Conservation (phyloP, 306 rosid genomes). For the Glycyrrhiza uralensis region DNA sequence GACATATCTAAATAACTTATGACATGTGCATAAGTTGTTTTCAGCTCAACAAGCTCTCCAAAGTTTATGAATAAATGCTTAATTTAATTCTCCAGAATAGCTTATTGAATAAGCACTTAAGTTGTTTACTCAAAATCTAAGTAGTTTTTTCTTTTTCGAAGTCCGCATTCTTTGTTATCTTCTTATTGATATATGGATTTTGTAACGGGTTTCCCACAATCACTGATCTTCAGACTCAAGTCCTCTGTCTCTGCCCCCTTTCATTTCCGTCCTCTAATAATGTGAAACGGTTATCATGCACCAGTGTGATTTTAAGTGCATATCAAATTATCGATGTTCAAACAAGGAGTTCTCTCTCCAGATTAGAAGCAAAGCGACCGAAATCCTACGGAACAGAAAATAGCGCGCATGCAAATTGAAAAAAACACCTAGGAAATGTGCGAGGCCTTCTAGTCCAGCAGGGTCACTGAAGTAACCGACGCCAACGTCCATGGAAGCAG, state of each 20-base stretch:
- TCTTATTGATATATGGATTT: not conserved
- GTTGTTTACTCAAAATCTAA: too few relatives aligned
- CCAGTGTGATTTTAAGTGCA: not conserved
- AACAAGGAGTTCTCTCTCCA: not conserved
- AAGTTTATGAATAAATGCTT: too few relatives aligned
- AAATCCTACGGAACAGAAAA: not conserved
- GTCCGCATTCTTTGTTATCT: not conserved
- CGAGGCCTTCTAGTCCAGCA: conserved; percentile 87
- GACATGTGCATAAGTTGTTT: too few relatives aligned
- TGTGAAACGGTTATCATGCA: not conserved
- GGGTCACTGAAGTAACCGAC: conserved; percentile 91
- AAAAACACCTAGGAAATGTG: conserved; percentile 79
- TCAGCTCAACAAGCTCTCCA: too few relatives aligned
- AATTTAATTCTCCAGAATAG: too few relatives aligned
- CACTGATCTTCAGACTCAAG: not conserved
- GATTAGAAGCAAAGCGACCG: not conserved
- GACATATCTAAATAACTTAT: too few relatives aligned
- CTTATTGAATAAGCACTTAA: too few relatives aligned
- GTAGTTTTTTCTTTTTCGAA: too few relatives aligned
- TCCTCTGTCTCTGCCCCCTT: not conserved
- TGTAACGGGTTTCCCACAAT: not conserved
- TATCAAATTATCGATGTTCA: not conserved
- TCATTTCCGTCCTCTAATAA: not conserved
- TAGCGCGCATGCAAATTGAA: not conserved
- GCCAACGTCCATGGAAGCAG: conserved; percentile 92